These are phyloP conservation scores for Lophiostoma macrostomum DNA, from an alignment of 495 filamentous ascomycete species.

Conservation along the genomic window DNA sequence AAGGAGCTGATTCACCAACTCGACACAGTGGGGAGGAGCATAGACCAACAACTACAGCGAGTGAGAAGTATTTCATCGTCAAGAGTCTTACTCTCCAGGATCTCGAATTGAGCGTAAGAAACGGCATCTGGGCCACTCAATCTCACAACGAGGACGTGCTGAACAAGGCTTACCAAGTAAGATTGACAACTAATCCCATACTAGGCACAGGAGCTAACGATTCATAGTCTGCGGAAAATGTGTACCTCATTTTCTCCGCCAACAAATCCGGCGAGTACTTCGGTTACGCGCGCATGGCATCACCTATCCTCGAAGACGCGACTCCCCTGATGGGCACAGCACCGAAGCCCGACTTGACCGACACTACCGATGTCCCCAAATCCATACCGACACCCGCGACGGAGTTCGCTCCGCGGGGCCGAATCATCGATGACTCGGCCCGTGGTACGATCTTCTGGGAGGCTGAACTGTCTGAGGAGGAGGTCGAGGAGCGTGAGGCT, in stretches of 20 bases:
- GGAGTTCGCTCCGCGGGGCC: conserved; percentile 74
- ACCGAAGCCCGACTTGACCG: conserved; percentile 52
- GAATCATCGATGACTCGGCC: conserved; percentile 89
- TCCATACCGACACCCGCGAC: conserved; percentile 78
- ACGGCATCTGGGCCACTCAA: conserved; percentile 91
- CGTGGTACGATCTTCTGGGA: conserved; percentile 98
- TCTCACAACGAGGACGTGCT: conserved; percentile 82
- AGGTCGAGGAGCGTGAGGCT: conserved; percentile 38
- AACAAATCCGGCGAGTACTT: conserved; percentile 99
- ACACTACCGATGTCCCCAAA: conserved; percentile 63
- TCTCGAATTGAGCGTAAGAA: conserved; percentile 83
- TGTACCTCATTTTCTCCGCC: conserved; percentile 95
- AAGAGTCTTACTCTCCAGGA: conserved; percentile 96
- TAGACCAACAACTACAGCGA: conserved; percentile 29
- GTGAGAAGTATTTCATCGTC: conserved; percentile 83
- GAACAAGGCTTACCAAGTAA: conserved; percentile 82
- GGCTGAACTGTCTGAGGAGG: conserved; percentile 54
- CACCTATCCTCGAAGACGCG: conserved; percentile 74
- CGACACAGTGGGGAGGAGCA: conserved; percentile 20
- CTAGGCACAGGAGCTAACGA: conserved; percentile 11
- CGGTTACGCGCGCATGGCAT: conserved; percentile 90
- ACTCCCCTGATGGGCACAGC: conserved; percentile 64
- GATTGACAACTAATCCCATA: conserved; percentile 25
- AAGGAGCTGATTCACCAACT: conserved; percentile 1
- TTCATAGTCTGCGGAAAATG: conserved; percentile 68